phyloP scores from a whole-genome alignment of 495 filamentous ascomycete genomes.

The Achaetomiella virescens region DNA sequence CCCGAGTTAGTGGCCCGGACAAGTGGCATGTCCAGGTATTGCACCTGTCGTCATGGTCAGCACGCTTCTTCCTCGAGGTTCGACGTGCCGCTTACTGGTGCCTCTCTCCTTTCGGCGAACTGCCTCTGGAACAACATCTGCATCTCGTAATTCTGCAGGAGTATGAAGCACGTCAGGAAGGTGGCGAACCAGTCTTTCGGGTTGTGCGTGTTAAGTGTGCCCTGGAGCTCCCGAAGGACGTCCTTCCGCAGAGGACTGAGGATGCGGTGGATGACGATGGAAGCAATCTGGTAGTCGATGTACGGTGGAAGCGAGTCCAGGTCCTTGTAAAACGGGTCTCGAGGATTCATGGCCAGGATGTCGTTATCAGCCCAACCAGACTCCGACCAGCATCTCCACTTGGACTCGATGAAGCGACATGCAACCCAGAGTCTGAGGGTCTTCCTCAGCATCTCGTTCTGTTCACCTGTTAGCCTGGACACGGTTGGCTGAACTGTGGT shows the following conservation, averaged over 20 bases:
- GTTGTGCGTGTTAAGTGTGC: constrained; percentile 28
- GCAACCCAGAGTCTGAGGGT: constrained; percentile 34
- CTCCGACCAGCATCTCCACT: constrained; percentile 33
- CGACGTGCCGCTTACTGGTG: constrained; percentile 16
- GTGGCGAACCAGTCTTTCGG: constrained; percentile 33
- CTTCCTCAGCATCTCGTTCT: constrained; percentile 34
- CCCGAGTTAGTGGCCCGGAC: constrained; percentile 37
- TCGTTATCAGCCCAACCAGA: constrained; percentile 21
- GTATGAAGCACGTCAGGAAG: constrained; percentile 33
- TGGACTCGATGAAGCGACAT: constrained; percentile 35
- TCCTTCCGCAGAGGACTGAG: constrained; percentile 28
- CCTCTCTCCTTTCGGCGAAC: constrained; percentile 26
- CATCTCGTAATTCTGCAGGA: constrained; percentile 39
- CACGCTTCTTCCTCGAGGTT: not conserved
- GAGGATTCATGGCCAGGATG: constrained; percentile 22
- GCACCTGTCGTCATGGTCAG: constrained; percentile 18
- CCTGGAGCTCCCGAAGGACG: constrained; percentile 28
- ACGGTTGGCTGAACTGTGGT: not conserved
- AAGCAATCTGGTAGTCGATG: constrained; percentile 35
- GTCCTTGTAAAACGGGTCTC: constrained; percentile 27
- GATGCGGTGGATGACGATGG: constrained; percentile 34
- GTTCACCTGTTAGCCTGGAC: not conserved
- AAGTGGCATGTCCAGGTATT: constrained; percentile 35
- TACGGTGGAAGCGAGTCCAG: constrained; percentile 32
- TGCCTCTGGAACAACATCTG: constrained; percentile 30